phyloP scores from a whole-genome alignment of 2,329 filamentous ascomycete genomes.

The Diaporthe citri region DNA sequence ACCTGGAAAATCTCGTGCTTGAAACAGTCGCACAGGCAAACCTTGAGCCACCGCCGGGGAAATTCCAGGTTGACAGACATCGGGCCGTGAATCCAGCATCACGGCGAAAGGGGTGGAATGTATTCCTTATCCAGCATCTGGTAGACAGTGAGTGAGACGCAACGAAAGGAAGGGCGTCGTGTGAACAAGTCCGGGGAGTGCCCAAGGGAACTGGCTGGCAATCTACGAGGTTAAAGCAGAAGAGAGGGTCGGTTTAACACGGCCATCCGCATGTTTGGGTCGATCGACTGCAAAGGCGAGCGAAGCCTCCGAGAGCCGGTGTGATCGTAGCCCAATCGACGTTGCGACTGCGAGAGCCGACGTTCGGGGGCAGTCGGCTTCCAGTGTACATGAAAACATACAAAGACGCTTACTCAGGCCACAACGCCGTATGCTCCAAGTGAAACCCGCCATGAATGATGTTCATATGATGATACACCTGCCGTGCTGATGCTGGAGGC shows the following conservation, averaged over 20 bases:
- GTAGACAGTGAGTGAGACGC: constrained; percentile 25
- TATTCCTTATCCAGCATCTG: constrained; percentile 22
- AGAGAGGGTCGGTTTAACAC: neutral
- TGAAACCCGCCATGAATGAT: neutral
- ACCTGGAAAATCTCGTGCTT: neutral
- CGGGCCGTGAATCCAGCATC: neutral
- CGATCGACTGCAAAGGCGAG: neutral
- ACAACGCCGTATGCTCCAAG: neutral
- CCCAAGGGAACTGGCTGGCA: neutral
- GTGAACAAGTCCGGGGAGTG: neutral
- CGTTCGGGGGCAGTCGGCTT: neutral
- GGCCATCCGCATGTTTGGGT: neutral
- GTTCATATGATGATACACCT: neutral
- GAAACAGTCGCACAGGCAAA: neutral
- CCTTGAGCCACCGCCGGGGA: neutral
- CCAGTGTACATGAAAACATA: neutral
- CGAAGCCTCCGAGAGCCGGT: constrained; percentile 3
- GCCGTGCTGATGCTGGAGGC: neutral
- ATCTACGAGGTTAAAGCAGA: constrained; percentile 16
- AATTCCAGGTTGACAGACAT: neutral
- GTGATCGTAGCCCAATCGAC: constrained; percentile 2
- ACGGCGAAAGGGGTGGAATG: neutral
- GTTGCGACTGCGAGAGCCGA: neutral
- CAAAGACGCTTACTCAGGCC: neutral
- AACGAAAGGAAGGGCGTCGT: neutral